Evolutionary conservation across 2,329 filamentous ascomycete genomes (phyloP), one percentile per base, ranked within the genome.

Genomic region (Trichoderma breve): DNA sequence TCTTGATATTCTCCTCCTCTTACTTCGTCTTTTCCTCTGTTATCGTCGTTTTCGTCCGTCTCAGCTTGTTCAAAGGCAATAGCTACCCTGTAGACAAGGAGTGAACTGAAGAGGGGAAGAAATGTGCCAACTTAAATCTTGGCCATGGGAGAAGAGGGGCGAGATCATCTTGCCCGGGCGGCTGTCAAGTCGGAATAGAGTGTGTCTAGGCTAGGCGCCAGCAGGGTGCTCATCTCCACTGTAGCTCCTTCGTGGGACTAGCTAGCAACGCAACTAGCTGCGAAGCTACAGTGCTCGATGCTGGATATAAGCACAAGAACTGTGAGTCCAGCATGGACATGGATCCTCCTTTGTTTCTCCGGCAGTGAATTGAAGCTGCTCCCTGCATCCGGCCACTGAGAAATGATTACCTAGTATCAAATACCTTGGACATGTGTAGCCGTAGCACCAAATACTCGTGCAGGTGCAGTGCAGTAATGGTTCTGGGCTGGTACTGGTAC

Each of bases 121-220:
- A 55, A 24, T n/a, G 63, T n/a, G 47, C 24, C 47, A 51, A n/a
- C 21, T 15, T n/a, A 28, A 7, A 24, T 9, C 51, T 28, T 21
- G 11, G 32, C 30, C 14, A 21, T 21, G 21, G 36, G 15, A 39
- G 36, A 43, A 15, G 30, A n/a, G 63, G 15, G 63, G 47, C 34
- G 51, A n/a, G 51, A 36, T 43, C 51, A 57, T 67, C 64, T 67
- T 67, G 39, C 32, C 39, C 39, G 62, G n/a, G 62, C 61, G 61
- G 61, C 62, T 51, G 24, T 67, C 64, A 67, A 57, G 64, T 57
- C 51, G 51, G 51, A 67, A 57, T 39, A 67, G 64, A 39, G 47
- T 67, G 26, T 57, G 51, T 36, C 47, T 39, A n/a, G 30, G 32
- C 53, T 43, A 39, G 32, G 24, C n/a, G 30, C 63, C 63, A 55